phyloP scores from a whole-genome alignment of 352 stramenopile species.

The Thalassiosira mediterranea region DNA sequence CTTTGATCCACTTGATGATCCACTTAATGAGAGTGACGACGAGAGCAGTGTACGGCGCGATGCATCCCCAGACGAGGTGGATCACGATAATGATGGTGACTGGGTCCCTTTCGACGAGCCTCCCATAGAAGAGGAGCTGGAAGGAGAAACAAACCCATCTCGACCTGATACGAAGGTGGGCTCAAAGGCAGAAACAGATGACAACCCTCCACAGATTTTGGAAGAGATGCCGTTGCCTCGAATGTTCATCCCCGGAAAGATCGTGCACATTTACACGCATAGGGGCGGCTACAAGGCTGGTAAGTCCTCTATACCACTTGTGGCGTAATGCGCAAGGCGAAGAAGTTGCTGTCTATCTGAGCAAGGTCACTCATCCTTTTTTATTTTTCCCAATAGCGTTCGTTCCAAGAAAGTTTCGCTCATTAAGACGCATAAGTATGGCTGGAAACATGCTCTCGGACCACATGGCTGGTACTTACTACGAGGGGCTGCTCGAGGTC shows the following conservation, averaged over 20 bases:
- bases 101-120: constrained; percentile 57
- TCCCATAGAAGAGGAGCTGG: constrained; percentile 19
- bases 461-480: constrained; percentile 80
- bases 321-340: too few species aligned
- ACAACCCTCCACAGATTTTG: constrained; percentile 57
- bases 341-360: too few species aligned
- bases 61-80: too few species aligned
- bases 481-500: constrained; percentile 81
- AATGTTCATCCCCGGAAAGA: constrained; percentile 86
- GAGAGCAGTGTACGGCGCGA: constrained; percentile 29
- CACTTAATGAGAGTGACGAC: constrained; percentile 57
- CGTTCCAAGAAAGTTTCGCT: constrained; percentile 65
- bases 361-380: too few species aligned
- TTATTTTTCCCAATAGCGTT: too few species aligned
- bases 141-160: constrained; percentile 4
- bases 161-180: constrained; percentile 25
- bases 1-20: constrained; percentile 51
- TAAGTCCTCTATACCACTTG: too few species aligned
- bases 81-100: constrained; percentile 32
- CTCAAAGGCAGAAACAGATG: constrained; percentile 18
- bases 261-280: constrained; percentile 87
- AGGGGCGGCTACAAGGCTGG: constrained; percentile 79
- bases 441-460: constrained; percentile 84
- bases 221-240: constrained; percentile 83
- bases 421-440: constrained; percentile 72